Evolutionary conservation across 163 green algal genomes (phyloP).

Genomic region (Chlorella variabilis): DNA sequence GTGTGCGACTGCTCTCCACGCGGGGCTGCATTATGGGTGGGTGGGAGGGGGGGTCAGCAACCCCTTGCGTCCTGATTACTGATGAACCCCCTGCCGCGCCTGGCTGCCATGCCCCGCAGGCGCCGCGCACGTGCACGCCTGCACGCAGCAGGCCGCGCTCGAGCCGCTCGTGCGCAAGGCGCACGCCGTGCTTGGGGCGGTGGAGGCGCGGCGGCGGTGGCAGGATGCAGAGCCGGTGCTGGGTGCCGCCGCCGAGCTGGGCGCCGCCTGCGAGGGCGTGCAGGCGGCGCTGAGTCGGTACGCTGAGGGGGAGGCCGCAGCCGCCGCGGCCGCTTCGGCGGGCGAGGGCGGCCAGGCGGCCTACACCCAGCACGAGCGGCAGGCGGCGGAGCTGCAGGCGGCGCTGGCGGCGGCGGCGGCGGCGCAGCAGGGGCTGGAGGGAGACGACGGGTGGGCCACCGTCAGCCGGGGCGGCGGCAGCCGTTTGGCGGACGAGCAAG

Average conservation of each 20-base stretch:
- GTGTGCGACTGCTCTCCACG: background rate
- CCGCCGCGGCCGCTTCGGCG: background rate
- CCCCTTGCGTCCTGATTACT: no score
- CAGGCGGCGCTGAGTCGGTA: background rate
- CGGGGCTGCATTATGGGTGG: background rate
- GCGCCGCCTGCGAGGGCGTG: background rate
- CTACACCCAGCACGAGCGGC: background rate
- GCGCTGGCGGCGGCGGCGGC: background rate
- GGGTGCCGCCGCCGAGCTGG: background rate
- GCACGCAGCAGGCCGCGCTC: background rate
- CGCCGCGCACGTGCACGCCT: background rate
- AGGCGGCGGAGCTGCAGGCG: constrained; percentile 17
- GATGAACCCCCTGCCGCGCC: background rate
- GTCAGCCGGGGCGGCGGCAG: background rate
- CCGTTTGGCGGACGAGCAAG: no score
- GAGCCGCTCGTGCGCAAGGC: background rate
- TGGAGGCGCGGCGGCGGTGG: background rate
- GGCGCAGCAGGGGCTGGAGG: background rate
- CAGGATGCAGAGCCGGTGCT: background rate
- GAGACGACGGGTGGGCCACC: background rate
- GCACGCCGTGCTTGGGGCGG: background rate
- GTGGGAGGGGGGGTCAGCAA: background rate
- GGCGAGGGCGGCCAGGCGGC: no score
- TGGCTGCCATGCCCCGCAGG: background rate
- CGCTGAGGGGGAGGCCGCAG: background rate